These are phyloP conservation scores for Diaporthe sp. DNA, from an alignment of 2,329 filamentous ascomycete genomes.

Conservation along the genomic window DNA sequence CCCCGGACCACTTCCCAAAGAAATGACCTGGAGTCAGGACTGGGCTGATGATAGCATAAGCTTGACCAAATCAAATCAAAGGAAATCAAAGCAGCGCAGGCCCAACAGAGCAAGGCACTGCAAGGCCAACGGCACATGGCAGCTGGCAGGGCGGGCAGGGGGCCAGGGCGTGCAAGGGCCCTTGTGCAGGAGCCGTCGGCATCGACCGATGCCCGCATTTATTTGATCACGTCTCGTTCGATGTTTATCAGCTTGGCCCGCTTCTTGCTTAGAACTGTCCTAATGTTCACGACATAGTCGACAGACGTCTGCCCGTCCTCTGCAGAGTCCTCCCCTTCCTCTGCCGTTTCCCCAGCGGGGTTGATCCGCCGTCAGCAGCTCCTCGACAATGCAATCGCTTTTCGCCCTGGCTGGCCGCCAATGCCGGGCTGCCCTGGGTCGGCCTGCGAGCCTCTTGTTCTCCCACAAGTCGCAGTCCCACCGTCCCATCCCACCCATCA, in stretches of 20 bases:
- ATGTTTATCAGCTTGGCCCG: constrained; percentile 35
- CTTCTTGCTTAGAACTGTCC: constrained; percentile 31
- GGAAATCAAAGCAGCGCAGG: constrained; percentile 13
- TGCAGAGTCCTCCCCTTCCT: constrained; percentile 27
- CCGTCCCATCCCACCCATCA: constrained; percentile 12
- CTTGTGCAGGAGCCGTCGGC: constrained; percentile 32
- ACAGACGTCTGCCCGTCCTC: constrained; percentile 33
- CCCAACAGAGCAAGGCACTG: background rate
- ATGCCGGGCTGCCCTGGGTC: background rate
- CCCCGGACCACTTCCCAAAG: constrained; percentile 31
- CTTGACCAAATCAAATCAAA: constrained; percentile 15
- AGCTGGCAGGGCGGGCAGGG: constrained; percentile 19
- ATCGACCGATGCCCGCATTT: constrained; percentile 40
- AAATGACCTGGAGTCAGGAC: constrained; percentile 20
- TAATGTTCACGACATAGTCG: constrained; percentile 38
- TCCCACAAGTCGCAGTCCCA: background rate
- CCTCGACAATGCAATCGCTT: background rate
- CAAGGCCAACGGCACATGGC: constrained; percentile 5
- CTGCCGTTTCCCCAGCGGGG: constrained; percentile 36
- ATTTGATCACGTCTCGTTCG: constrained; percentile 37
- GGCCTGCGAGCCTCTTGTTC: background rate
- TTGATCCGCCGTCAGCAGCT: constrained; percentile 31
- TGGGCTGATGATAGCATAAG: constrained; percentile 29
- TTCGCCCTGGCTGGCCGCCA: constrained; percentile 5
- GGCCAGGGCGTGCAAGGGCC: constrained; percentile 3